Percentiles rank a stretch among this genome's conserved stretches.
Conservation (phyloP, 768 basidiomycete genomes). For the Xanthoconium purpureum region DNA sequence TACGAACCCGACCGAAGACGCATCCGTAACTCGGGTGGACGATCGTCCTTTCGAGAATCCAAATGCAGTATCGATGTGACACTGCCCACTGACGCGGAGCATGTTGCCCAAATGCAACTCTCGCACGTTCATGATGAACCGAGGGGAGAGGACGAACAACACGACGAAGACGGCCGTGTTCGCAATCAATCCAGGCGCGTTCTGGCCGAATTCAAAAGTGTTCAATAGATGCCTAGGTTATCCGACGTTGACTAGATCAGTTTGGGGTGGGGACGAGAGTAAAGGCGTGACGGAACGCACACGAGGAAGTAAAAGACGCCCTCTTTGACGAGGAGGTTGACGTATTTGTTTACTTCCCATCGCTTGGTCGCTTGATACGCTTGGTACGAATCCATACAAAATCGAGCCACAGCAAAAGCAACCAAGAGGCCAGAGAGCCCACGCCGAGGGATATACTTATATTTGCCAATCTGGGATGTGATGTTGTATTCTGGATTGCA, state of each 20-base stretch:
- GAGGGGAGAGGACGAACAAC: conserved; percentile 13
- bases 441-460: conserved; percentile 12
- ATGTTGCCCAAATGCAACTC: not conserved
- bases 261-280: not conserved
- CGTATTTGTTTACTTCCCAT: conserved; percentile 13
- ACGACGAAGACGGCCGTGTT: not conserved
- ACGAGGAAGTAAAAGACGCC: conserved; percentile 16
- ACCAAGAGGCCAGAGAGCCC: conserved; percentile 13
- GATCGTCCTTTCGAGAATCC: not conserved
- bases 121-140: conserved; percentile 21
- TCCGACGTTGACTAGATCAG: not conserved
- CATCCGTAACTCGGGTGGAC: too few species aligned
- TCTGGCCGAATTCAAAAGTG: not conserved
- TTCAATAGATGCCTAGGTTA: conserved; percentile 13
- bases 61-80: not conserved
- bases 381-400: conserved; percentile 6
- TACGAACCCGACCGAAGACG: not conserved
- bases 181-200: not conserved
- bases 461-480: not conserved
- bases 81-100: not conserved
- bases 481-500: conserved; percentile 1
- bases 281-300: conserved; percentile 8
- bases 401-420: not conserved
- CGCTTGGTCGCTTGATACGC: conserved; percentile 6
- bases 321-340: conserved; percentile 13